Conservation (phyloP, 495 filamentous ascomycete species). For the Chaetomium tenue region DNA sequence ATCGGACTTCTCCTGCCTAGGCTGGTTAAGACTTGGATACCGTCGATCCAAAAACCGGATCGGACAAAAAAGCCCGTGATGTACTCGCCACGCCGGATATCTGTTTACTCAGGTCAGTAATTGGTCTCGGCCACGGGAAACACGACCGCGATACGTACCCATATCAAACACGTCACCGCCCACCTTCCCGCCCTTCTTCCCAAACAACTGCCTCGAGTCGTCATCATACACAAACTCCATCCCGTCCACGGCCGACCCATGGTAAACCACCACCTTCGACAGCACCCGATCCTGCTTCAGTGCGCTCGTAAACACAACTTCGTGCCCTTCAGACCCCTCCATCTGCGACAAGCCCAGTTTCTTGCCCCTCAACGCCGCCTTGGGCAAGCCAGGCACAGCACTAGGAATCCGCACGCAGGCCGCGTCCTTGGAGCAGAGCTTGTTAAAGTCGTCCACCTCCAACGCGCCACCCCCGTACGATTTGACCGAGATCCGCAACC, state of each 20-base stretch:
- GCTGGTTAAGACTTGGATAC: constrained; percentile 86
- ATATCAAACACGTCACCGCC: constrained; percentile 76
- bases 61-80: constrained; percentile 84
- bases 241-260: constrained; percentile 76
- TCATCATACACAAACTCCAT: constrained; percentile 95
- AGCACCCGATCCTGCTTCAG: constrained; percentile 70
- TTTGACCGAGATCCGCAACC: constrained; percentile 67
- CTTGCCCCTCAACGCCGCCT: constrained; percentile 71
- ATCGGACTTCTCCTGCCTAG: constrained; percentile 78
- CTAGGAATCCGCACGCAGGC: constrained; percentile 64
- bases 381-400: constrained; percentile 52
- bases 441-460: constrained; percentile 69
- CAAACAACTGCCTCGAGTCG: constrained; percentile 81
- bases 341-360: constrained; percentile 72
- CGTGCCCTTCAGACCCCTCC: constrained; percentile 66
- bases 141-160: constrained; percentile 49
- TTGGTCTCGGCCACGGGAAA: not conserved
- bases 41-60: constrained; percentile 83
- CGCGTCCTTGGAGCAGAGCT: constrained; percentile 67
- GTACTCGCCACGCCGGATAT: constrained; percentile 81
- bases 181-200: constrained; percentile 71
- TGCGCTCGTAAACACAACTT: constrained; percentile 72
- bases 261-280: constrained; percentile 71
- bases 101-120: constrained; percentile 41
- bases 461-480: constrained; percentile 70